Conservation (phyloP, 352 stramenopile genomes). For the Phytopythium aichiense region DNA sequence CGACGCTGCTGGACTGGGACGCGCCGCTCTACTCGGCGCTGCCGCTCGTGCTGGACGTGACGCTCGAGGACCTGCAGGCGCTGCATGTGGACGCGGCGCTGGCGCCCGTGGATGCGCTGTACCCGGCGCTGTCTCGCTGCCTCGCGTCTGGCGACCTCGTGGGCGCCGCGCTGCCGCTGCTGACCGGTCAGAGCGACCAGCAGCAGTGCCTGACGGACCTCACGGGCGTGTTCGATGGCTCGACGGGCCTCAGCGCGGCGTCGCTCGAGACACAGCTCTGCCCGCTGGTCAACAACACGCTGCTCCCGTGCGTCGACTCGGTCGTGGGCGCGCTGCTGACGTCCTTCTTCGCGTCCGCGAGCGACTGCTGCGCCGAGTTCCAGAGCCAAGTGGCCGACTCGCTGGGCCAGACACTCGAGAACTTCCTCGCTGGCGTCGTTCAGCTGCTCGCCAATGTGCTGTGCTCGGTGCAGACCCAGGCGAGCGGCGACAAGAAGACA, state of each 20-base stretch:
- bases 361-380: slow-evolving; percentile 30
- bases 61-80: slow-evolving; percentile 12
- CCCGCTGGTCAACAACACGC: slow-evolving; percentile 23
- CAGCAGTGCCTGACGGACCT: slow-evolving; percentile 22
- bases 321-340: slow-evolving; percentile 22
- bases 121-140: slow-evolving; percentile 36
- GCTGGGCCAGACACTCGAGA: slow-evolving; percentile 20
- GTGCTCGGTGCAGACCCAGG: slow-evolving; percentile 16
- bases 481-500: slow-evolving; percentile 12
- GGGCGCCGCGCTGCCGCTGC: slow-evolving; percentile 15
- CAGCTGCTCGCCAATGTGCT: slow-evolving; percentile 23
- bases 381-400: slow-evolving; percentile 16
- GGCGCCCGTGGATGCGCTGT: slow-evolving; percentile 21
- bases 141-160: slow-evolving; percentile 27
- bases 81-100: slow-evolving; percentile 26
- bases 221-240: slow-evolving; percentile 1
- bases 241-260: slow-evolving; percentile 5
- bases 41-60: slow-evolving; percentile 17
- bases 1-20: slow-evolving; percentile 14
- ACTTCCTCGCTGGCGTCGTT: slow-evolving; percentile 13
- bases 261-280: slow-evolving; percentile 20
- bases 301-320: slow-evolving; percentile 30
- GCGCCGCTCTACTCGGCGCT: slow-evolving; percentile 18
- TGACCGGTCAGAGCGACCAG: slow-evolving; percentile 16
- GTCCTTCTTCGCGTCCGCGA: slow-evolving; percentile 21